Base-by-base conservation (phyloP, 106 monocot genomes). In the Allium sativum region DNA sequence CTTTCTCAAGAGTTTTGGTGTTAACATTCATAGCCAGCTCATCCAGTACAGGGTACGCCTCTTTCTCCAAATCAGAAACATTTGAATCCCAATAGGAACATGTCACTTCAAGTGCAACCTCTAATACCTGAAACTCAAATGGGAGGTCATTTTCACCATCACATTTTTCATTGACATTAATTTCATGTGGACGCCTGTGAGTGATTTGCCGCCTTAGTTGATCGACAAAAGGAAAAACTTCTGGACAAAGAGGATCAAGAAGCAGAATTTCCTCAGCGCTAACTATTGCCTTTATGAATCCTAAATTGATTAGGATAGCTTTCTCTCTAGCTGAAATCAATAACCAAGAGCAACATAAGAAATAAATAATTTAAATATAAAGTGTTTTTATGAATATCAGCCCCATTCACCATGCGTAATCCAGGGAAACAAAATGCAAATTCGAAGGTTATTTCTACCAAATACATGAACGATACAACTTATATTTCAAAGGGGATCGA, bases 81-180 rank as follows among this genome's bases (percentile, higher is more conserved):
- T 55, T 88, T 15, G 78, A 80, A 40, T 92, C 92, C 63, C 92
- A 66, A 54, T 76, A 83, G 14, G 78, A 42, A 54, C 93, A 93
- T 8, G 88, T 85, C 68, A 80, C 67, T 74, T 92, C 98, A 45
- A 99, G 45, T 18, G 92, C 81, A 66, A 92, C 58, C 59, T 99
- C 92, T 18, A 92, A 65, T 16, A 99, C 80, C 70, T 85, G 92
- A 73, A 99, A 99, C 74, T 99, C 92, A 75, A 92, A 99, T 13
- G 92, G 88, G 56, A 99, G 85, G 56, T 85, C 81, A 15, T 53
- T 61, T 71, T 82, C 83, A 61, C 47, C 75, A 70, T 78, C 85
- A 53, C 50, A 67, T 22, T 68, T 52, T 56, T 75, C 82, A 17
- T 57, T 74, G 6, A 72, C 79, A 18, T 81, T 44, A 21, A 48